Conservation (phyloP, 176 grass and related monocot genomes). For the Ensete ventricosum region DNA sequence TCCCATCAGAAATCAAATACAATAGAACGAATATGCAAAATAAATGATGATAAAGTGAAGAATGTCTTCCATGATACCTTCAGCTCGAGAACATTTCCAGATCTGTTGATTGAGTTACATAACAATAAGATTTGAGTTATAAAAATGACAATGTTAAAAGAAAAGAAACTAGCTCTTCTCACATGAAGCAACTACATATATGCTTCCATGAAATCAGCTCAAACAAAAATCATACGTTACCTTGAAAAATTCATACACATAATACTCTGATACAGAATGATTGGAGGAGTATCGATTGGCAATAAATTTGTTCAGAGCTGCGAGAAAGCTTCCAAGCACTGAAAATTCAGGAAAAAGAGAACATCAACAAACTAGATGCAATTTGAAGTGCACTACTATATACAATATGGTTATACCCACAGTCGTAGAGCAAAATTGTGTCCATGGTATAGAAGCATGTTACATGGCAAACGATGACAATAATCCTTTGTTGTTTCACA, state of each 20-base stretch:
- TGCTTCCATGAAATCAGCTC: not conserved
- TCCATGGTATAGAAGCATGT: not conserved
- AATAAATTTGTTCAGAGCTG: conserved; percentile 90
- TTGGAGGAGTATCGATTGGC: conserved; percentile 79
- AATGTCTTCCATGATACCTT: conserved; percentile 29
- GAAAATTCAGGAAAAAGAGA: conserved; percentile 8
- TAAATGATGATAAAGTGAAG: not conserved
- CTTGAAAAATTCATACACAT: conserved; percentile 98
- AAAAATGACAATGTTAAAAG: not conserved
- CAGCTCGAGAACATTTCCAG: conserved; percentile 86
- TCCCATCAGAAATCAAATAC: not conserved
- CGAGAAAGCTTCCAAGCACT: conserved; percentile 97
- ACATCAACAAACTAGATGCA: not conserved
- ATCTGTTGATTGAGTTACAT: conserved; percentile 35
- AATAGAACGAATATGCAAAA: not conserved
- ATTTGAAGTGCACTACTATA: not conserved
- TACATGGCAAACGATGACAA: not conserved
- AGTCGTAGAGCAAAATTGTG: not conserved
- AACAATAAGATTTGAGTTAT: conserved; percentile 6
- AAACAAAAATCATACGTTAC: conserved; percentile 23
- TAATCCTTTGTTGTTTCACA: not conserved
- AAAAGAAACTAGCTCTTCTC: conserved; percentile 9
- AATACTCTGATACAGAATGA: conserved; percentile 85
- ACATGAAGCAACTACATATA: not conserved
- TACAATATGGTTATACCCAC: not conserved